Conservation (phyloP, 73 alveolate genomes). For the Durusdinium trenchii region DNA sequence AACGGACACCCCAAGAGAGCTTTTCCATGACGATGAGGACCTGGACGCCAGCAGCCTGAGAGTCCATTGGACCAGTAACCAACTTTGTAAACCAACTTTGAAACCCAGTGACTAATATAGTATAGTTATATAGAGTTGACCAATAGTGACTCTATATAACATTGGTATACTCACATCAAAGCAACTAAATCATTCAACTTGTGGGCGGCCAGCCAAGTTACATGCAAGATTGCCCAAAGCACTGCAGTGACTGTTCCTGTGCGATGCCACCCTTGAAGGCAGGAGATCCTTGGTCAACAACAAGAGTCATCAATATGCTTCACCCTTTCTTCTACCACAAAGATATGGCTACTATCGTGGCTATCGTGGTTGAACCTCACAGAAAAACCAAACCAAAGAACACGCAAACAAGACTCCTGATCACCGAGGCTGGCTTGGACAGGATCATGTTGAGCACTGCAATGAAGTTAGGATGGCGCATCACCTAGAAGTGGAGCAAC, state of each 20-base stretch:
- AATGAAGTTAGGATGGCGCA: not conserved
- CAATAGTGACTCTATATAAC: not conserved
- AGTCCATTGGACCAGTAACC: not conserved
- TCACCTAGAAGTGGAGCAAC: not conserved
- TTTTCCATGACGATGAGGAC: not conserved
- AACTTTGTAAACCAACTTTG: not conserved
- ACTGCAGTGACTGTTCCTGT: not conserved
- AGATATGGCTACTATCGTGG: not conserved
- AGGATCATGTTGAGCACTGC: not conserved
- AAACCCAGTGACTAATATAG: not conserved
- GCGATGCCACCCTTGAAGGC: not conserved
- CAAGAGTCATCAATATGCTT: too few relatives aligned
- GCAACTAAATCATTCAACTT: not conserved
- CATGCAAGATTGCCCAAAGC: not conserved
- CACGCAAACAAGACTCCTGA: not conserved
- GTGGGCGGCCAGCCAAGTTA: not conserved
- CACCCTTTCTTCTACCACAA: too few relatives aligned
- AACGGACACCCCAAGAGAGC: not conserved
- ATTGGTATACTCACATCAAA: not conserved
- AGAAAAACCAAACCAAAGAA: not conserved
- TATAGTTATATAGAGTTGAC: not conserved
- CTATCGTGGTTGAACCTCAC: not conserved
- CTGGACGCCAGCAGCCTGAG: constrained; percentile 18
- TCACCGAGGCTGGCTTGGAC: not conserved
- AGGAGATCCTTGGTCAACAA: not conserved